Evolutionary conservation across 208 protist genomes (phyloP).

Genomic region (Acanthamoeba rhysodes): DNA sequence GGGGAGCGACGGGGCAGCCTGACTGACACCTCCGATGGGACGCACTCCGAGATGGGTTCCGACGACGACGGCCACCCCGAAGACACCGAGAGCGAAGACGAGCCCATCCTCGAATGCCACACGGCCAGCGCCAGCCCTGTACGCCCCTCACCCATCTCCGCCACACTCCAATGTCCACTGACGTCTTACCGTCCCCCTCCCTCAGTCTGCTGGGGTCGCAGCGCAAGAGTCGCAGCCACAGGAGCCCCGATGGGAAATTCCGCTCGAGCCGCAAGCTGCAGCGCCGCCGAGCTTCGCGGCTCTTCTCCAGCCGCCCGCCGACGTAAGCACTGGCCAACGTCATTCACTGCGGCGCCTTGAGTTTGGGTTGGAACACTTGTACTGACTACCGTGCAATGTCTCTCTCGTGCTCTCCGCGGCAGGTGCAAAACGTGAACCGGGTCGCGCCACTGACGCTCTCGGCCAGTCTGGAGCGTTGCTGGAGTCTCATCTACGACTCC

Average conservation of each 20-base stretch:
- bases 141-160: too few species aligned
- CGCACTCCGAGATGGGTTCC: not conserved
- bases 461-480: not conserved
- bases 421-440: not conserved
- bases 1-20: not conserved
- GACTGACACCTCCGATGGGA: not conserved
- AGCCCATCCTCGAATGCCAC: not conserved
- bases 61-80: not conserved
- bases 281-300: not conserved
- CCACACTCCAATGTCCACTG: too few species aligned
- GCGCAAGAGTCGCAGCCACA: not conserved
- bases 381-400: too few species aligned
- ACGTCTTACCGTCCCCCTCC: not conserved
- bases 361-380: too few species aligned
- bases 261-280: not conserved
- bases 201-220: not conserved
- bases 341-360: too few species aligned
- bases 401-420: too few species aligned
- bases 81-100: not conserved
- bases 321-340: not conserved
- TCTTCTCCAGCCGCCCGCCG: not conserved
- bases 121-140: not conserved
- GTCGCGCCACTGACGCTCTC: not conserved
- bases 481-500: not conserved
- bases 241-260: not conserved